Conservation (phyloP, 2,329 filamentous ascomycete genomes). For the Onygena corvina region DNA sequence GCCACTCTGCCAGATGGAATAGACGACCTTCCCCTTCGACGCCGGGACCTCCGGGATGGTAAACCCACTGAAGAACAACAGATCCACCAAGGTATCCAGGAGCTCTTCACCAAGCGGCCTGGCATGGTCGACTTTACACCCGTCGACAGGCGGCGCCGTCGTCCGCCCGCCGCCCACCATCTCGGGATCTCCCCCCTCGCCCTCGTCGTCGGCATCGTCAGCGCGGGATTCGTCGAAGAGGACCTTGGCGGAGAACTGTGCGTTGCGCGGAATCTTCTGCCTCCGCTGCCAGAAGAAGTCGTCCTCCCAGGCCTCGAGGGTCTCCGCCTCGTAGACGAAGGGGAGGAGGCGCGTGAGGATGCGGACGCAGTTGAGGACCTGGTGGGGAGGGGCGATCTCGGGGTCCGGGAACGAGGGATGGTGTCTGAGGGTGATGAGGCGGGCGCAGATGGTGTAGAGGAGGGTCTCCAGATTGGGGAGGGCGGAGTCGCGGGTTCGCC, state of each 20-base stretch:
- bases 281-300: constrained; percentile 80
- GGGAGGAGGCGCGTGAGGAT: constrained; percentile 81
- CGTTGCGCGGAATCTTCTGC: constrained; percentile 57
- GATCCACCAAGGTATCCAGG: constrained; percentile 75
- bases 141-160: no score
- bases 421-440: constrained; percentile 68
- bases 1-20: constrained; percentile 95
- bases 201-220: constrained; percentile 36
- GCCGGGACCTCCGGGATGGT: constrained; percentile 63
- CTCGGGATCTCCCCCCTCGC: constrained; percentile 36
- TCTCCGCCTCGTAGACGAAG: constrained; percentile 81
- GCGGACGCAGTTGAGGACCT: constrained; percentile 91
- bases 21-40: constrained; percentile 68
- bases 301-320: constrained; percentile 74
- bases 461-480: constrained; percentile 83
- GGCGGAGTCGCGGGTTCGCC: constrained; percentile 72
- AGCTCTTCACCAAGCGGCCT: constrained; percentile 87
- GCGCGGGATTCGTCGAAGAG: constrained; percentile 65
- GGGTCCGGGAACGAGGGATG: constrained; percentile 83
- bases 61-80: constrained; percentile 85
- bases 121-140: constrained; percentile 64
- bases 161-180: background rate
- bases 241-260: constrained; percentile 58
- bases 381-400: constrained; percentile 67
- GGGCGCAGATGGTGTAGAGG: constrained; percentile 68